Evolutionary conservation across 768 basidiomycete species (phyloP).

Genomic region (Mycena maculata): DNA sequence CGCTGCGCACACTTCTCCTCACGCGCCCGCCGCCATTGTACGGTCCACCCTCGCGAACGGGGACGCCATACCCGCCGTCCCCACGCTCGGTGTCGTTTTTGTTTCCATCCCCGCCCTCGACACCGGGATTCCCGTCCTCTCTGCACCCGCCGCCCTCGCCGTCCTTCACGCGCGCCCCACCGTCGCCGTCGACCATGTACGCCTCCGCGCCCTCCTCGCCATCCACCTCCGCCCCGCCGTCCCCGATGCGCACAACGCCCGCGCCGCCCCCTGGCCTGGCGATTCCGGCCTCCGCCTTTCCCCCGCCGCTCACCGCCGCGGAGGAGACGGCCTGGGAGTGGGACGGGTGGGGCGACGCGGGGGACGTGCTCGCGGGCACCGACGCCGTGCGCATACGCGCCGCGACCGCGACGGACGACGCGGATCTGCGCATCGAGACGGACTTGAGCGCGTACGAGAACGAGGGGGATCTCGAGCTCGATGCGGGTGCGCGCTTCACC

Average conservation of each 20-base stretch:
- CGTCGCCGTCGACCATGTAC: constrained; percentile 2
- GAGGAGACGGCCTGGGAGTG: constrained; percentile 29
- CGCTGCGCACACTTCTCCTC: constrained; percentile 29
- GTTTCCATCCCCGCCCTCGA: constrained; percentile 20
- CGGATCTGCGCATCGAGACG: neutral
- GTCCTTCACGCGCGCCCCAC: neutral
- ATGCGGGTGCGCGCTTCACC: constrained; percentile 2
- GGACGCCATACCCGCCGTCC: constrained; percentile 1
- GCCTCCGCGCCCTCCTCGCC: constrained; percentile 1
- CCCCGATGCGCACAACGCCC: neutral
- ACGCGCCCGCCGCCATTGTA: constrained; percentile 12
- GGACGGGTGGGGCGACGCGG: constrained; percentile 32
- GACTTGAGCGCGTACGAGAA: neutral
- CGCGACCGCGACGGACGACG: neutral
- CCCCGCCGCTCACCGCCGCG: neutral
- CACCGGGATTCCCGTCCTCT: constrained; percentile 6
- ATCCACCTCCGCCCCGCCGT: neutral
- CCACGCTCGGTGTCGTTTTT: constrained; percentile 20
- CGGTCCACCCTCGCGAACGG: neutral
- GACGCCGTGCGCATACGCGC: neutral
- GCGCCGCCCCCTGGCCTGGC: constrained; percentile 11
- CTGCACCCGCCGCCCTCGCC: constrained; percentile 18
- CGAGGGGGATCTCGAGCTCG: constrained; percentile 13
- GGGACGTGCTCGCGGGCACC: neutral
- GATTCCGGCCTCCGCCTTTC: neutral